phyloP scores from a whole-genome alignment of 1,284 basidiomycete genomes.

The Tylopilus orsonianus region DNA sequence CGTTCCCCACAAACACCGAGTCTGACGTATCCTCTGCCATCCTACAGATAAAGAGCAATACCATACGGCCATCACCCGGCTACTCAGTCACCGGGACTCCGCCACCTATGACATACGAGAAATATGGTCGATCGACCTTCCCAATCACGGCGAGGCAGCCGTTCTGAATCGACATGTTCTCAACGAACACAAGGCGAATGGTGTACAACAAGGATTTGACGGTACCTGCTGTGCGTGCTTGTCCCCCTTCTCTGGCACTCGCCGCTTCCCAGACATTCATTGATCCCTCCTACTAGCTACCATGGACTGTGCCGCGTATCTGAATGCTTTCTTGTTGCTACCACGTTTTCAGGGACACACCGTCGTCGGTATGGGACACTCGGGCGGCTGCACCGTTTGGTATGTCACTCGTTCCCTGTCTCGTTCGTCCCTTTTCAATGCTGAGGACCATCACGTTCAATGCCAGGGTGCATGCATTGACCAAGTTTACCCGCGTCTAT shows the following conservation, averaged over 20 bases:
- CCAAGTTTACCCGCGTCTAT: slow-evolving; percentile 16
- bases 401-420: slow-evolving; percentile 2
- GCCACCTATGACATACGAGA: slow-evolving; percentile 41
- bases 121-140: slow-evolving; percentile 54
- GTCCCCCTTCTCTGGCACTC: not conserved
- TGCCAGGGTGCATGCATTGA: slow-evolving; percentile 24
- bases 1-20: not conserved
- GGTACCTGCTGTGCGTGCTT: slow-evolving; percentile 25
- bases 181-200: slow-evolving; percentile 28
- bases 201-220: not conserved
- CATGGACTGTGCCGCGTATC: slow-evolving; percentile 24
- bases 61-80: slow-evolving; percentile 42
- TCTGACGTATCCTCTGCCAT: no score
- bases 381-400: slow-evolving; percentile 32
- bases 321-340: slow-evolving; percentile 25
- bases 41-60: slow-evolving; percentile 53
- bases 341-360: slow-evolving; percentile 24
- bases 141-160: slow-evolving; percentile 54
- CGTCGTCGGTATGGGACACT: slow-evolving; percentile 30
- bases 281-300: slow-evolving; percentile 14
- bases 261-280: not conserved
- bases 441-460: not conserved
- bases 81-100: slow-evolving; percentile 37
- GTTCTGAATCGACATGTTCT: slow-evolving; percentile 42
- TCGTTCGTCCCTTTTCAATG: not conserved